These are phyloP conservation scores for Sporothrix pseudoabietina DNA, from an alignment of 2,329 filamentous ascomycete genomes.

Conservation along the genomic window DNA sequence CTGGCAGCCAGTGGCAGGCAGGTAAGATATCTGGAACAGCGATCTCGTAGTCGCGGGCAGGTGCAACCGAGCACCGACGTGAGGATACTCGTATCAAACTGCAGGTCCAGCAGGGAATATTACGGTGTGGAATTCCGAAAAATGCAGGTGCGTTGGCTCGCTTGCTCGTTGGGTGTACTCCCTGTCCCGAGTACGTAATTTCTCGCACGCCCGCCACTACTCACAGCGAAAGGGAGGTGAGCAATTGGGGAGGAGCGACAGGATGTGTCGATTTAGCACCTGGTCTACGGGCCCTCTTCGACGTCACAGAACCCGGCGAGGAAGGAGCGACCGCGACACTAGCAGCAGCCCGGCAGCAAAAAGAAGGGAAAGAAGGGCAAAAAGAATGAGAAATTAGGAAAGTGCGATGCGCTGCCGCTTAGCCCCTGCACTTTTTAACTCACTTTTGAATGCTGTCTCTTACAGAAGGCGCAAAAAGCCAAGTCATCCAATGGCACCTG, in stretches of 20 bases:
- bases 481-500: background rate
- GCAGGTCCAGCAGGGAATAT: background rate
- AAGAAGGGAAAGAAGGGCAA: background rate
- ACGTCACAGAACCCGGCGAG: conserved; percentile 1
- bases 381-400: background rate
- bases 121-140: background rate
- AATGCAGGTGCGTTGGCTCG: background rate
- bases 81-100: background rate
- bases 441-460: background rate
- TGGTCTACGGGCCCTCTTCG: too few species aligned
- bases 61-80: background rate
- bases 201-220: conserved; percentile 5
- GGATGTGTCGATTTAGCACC: too few species aligned
- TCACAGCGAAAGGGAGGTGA: conserved; percentile 14
- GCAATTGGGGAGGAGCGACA: background rate
- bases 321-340: conserved; percentile 12
- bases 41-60: background rate
- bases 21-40: background rate
- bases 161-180: conserved; percentile 2
- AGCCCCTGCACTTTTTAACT: background rate
- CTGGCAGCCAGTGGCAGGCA: background rate
- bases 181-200: conserved; percentile 22
- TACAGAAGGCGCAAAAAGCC: background rate
- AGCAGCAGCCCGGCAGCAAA: background rate
- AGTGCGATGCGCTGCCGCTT: background rate